Evolutionary conservation across 768 basidiomycete species (phyloP), one percentile per base, ranked within the genome.

Genomic region (Russula virescens): DNA sequence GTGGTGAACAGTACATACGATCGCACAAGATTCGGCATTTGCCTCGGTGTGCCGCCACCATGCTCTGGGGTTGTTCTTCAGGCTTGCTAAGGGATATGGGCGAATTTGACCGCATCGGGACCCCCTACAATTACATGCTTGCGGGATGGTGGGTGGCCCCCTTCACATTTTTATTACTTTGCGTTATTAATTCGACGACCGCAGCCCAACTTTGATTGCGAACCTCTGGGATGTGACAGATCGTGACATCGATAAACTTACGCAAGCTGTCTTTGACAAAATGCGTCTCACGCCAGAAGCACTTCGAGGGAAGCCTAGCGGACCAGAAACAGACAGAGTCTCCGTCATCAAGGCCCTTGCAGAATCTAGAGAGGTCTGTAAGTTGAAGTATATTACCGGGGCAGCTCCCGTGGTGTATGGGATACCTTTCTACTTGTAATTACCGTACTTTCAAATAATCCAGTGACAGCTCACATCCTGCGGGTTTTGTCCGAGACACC

Each of bases 221-320:
- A 98, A 96, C 70, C 77, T 98, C 5, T 99, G 97, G 97, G 97
- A 98, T 69, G 97, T 98, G 9, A 98, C 96, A 0, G 97, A 99
- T 77, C 83, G 87, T 50, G 97, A 99, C 71, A 96, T 98, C 69
- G 96, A 99, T 78, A 90, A 90, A 68, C 85, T 97, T 66, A 88
- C 94, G 2, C 84, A 88, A 64, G 77, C 86, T 0, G 94, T 97
- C 18, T 88, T 97, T 68, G 85, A 87, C 66, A 82, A 84, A 66
- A 73, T 96, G 28, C 76, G 77, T 2, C 76, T 98, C 47, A 74
- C 77, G 0, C 64, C 73, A 8, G 69, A 68, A 5, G 65, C 65
- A 13, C 71, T 75, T 14, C 56, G 45, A 2, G 69, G 69, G 72
- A 68, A 58, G 16, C 53, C 46, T 35, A 69, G 64, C n/a, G 64